Base-by-base conservation (phyloP, 768 basidiomycete genomes). In the Leccinum sublutescens region DNA sequence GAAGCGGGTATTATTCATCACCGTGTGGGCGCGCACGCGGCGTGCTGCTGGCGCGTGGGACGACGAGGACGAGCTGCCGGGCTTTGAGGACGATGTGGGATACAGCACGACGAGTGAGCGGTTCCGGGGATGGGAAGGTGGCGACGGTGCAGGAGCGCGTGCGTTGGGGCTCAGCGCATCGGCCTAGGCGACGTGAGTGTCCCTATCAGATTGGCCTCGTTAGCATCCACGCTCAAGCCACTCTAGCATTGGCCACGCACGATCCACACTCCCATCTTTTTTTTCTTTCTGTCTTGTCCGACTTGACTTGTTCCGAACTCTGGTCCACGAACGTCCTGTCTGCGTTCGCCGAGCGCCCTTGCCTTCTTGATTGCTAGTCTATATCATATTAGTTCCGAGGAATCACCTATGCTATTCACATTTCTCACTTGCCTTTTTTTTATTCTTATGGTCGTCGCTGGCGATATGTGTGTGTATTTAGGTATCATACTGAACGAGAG, bases 1-100 rank as follows among this genome's bases (percentile, higher is more conserved):
- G 75, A 97, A 95, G 78, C 86, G 95, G 21, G 85, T 98, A 66
- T 75, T 98, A 56, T 98, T 96, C 76, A 83, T 97, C 59, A 89
- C 93, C 2, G 86, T 93, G 21, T 97, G 94, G 93, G 93, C 95
- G 7, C 84, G 89, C 48, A 87, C 88, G 33, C 82, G 81, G 66
- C 82, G 83, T 52, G 77, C 84, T 19, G 76, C 78, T 17, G 75
- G 82, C 43, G 82, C 76, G 55, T 84, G 80, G 77, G 76, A 76
- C 29, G 78, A 78, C 43, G 80, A 80, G 34, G 82, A 83, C n/a
- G 75, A 60, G 54, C 60, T 57, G 55, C 64, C 40, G 50, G 82
- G 67, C 74, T 68, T 56, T 68, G 77, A 61, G 69, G 69, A 45
- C 64, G 76, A 77, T 47, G 71, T 73, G 54, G 81, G 62, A 48